Evolutionary conservation across 2,329 filamentous ascomycete genomes (phyloP).

Genomic region (Penicillium sp.): DNA sequence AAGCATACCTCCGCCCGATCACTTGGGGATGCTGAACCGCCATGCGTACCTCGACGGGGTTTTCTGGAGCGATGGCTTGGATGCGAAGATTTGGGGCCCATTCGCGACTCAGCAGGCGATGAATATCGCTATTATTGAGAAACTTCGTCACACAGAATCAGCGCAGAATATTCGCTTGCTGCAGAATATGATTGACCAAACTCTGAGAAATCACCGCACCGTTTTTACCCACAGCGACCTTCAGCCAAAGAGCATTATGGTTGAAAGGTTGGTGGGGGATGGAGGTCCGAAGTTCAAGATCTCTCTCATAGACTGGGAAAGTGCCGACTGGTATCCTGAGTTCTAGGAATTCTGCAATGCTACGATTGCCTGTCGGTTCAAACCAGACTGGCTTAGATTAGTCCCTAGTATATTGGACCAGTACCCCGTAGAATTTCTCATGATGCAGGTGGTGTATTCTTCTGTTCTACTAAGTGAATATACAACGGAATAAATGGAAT

Average conservation of each 20-base stretch:
- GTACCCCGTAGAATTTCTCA: constrained; percentile 20
- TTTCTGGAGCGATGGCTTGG: constrained; percentile 18
- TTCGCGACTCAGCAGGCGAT: constrained; percentile 11
- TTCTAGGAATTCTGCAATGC: constrained; percentile 28
- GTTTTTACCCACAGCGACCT: constrained; percentile 27
- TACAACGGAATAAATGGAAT: no score
- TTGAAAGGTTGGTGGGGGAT: constrained; percentile 10
- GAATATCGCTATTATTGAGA: constrained; percentile 21
- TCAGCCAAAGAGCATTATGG: constrained; percentile 26
- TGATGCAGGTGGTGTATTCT: constrained; percentile 23
- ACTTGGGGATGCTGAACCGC: constrained; percentile 23
- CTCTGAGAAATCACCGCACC: constrained; percentile 22
- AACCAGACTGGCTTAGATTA: constrained; percentile 22
- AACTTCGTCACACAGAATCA: constrained; percentile 14
- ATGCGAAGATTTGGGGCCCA: constrained; percentile 22
- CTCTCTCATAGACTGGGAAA: constrained; percentile 22
- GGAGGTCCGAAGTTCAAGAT: constrained; percentile 9
- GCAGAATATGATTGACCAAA: constrained; percentile 24
- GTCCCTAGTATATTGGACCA: constrained; percentile 21
- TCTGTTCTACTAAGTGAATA: constrained; percentile 19
- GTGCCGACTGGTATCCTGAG: constrained; percentile 24
- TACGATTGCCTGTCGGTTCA: constrained; percentile 22
- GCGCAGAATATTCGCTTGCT: constrained; percentile 21
- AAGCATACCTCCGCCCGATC: constrained; percentile 19
- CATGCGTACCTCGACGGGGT: constrained; percentile 25